A percentile compares a stretch with the other conserved stretches of the same genome.
These are phyloP conservation scores for Paratinospora sagittata DNA, from an alignment of 164 flowering plant genomes.

Conservation along the genomic window DNA sequence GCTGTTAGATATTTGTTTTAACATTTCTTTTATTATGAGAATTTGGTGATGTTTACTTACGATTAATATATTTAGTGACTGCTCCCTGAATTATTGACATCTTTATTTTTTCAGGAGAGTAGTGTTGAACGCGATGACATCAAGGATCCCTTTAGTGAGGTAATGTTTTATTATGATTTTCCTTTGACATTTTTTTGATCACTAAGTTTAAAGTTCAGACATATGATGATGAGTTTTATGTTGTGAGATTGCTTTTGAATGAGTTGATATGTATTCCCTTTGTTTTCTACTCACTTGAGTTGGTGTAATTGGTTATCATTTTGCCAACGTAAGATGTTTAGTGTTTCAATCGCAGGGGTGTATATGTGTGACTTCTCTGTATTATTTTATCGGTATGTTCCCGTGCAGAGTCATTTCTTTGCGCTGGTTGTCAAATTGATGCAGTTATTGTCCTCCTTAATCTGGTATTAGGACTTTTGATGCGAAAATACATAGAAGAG, in stretches of 20 bases:
- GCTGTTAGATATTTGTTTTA: background rate
- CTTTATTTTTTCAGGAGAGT: slow-evolving; percentile 61
- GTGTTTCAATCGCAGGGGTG: background rate
- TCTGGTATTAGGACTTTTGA: too few species aligned
- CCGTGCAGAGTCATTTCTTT: too few species aligned
- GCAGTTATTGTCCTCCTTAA: too few species aligned
- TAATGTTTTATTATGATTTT: slow-evolving; percentile 16
- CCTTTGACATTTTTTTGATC: background rate
- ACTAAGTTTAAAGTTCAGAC: background rate
- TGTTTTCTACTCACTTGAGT: background rate
- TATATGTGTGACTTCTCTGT: background rate
- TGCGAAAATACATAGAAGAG: too few species aligned
- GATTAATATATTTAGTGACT: background rate
- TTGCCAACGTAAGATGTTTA: background rate
- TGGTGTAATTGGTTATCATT: background rate
- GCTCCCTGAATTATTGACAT: slow-evolving; percentile 1
- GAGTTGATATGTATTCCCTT: background rate
- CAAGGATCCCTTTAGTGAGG: slow-evolving; percentile 92
- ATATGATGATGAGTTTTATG: background rate
- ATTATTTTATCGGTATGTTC: too few species aligned
- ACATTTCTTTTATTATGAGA: background rate
- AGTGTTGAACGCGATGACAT: slow-evolving; percentile 79
- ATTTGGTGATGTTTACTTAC: background rate
- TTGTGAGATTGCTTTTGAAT: background rate
- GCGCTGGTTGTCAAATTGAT: too few species aligned